Conservation (phyloP, 2,329 filamentous ascomycete species). For the Penicillium sp. region DNA sequence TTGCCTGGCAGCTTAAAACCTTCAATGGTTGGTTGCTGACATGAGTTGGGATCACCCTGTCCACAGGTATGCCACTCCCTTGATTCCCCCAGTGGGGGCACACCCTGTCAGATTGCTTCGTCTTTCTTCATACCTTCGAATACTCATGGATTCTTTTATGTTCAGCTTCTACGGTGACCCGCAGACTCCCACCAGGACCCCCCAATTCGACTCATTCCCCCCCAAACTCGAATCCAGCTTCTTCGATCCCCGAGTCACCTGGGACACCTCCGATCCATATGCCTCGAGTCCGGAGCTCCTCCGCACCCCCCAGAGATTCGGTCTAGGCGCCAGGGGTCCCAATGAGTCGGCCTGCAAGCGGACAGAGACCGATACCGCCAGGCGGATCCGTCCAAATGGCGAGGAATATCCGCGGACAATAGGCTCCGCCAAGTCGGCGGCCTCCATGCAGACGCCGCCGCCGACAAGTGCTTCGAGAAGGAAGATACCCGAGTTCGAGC, state of each 20-base stretch:
- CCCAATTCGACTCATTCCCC: constrained; percentile 44
- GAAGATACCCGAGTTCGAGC: constrained; percentile 40
- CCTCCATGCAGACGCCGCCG: constrained; percentile 62
- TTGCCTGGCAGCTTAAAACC: constrained; percentile 37
- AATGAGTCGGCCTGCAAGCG: constrained; percentile 19
- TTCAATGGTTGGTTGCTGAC: constrained; percentile 47
- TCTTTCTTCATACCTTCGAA: constrained; percentile 4
- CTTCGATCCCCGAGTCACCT: constrained; percentile 49
- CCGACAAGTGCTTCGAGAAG: constrained; percentile 60
- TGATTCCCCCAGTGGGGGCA: constrained; percentile 15
- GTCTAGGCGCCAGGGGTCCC: constrained; percentile 27
- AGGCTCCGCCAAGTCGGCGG: constrained; percentile 44
- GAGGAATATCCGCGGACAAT: constrained; percentile 38
- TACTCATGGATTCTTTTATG: constrained; percentile 36
- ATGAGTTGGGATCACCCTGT: constrained; percentile 51
- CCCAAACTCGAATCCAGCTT: constrained; percentile 51
- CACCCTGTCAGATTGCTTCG: constrained; percentile 11
- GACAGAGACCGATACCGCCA: constrained; percentile 36
- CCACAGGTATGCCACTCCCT: constrained; percentile 43
- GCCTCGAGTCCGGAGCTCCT: constrained; percentile 50
- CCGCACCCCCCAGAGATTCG: constrained; percentile 45
- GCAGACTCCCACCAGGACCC: constrained; percentile 50
- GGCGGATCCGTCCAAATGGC: constrained; percentile 30
- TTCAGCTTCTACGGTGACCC: constrained; percentile 52
- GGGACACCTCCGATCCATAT: constrained; percentile 50